Base-by-base conservation (phyloP, 2,329 filamentous ascomycete species). In the Hymenoscyphus salicellus region DNA sequence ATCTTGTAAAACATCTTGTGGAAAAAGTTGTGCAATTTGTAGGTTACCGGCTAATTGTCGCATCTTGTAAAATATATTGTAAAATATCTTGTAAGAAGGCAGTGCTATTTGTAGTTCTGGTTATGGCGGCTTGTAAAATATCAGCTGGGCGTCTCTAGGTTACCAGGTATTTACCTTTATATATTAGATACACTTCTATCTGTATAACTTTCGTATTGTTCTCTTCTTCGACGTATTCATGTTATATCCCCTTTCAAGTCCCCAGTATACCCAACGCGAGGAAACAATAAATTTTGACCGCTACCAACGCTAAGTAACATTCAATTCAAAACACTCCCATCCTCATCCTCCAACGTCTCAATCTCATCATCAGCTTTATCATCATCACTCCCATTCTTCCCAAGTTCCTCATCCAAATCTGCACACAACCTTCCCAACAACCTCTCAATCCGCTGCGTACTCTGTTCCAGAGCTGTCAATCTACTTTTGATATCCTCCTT, bases 381-480 rank as follows among this genome's bases (percentile, higher is more conserved):
- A n/a, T 38, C 49, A 26, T 49, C 56, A 32, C 28, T 30, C 10
- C 32, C 43, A 60, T 56, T n/a, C 38, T 55, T 62, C 38, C 23
- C 32, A 32, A 30, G 32, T 30, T 60, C 55, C 33, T 62, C 66
- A 64, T 71, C 69, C 11, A 72, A 49, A 7, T 66, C 67, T 16
- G 66, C 65, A 64, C 71, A 72, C 28, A 75, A 55, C 41, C 58
- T 69, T 16, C 62, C 66, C 28, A 75, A 32, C 63, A 75, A 65
- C 46, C 61, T 55, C 56, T 75, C 73, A 41, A 75, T 72, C 61
- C 73, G 70, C 11, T 49, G 16, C 10, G 66, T 72, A 8, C 62
- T 52, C 60, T 67, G 58, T 63, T 75, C 73, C 49, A 75, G 62
- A 17, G 55, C 65, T n/a, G 68, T 65, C 20, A 75, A 49, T 26